Conservation (phyloP, 345 rosid genomes). For the Citrus cavaleriei region DNA sequence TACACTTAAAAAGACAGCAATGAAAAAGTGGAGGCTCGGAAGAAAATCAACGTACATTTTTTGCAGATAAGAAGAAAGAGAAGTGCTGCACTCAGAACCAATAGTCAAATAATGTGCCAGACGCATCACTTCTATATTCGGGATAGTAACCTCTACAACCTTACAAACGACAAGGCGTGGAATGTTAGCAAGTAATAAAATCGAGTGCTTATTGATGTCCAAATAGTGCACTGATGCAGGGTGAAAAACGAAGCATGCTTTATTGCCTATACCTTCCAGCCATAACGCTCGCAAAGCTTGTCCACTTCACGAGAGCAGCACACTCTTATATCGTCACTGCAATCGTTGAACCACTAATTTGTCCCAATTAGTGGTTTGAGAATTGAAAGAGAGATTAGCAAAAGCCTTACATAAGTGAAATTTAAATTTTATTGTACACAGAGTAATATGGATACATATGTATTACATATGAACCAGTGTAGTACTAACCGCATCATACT, state of each 20-base stretch:
- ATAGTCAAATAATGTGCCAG: slow-evolving; percentile 71
- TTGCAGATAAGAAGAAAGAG: slow-evolving; percentile 43
- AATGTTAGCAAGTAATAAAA: slow-evolving; percentile 5
- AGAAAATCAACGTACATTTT: slow-evolving; percentile 39
- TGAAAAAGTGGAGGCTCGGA: not conserved
- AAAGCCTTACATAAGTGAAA: not conserved
- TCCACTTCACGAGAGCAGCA: slow-evolving; percentile 49
- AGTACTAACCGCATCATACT: slow-evolving; percentile 55
- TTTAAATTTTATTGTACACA: not conserved
- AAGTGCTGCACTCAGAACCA: slow-evolving; percentile 55
- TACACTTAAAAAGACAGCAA: not conserved
- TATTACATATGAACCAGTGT: not conserved
- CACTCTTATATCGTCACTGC: slow-evolving; percentile 46
- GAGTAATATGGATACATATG: not conserved
- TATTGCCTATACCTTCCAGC: slow-evolving; percentile 53
- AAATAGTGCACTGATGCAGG: not conserved
- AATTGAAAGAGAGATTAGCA: not conserved
- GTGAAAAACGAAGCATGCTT: not conserved
- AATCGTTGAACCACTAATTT: slow-evolving; percentile 68
- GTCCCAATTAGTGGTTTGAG: slow-evolving; percentile 24
- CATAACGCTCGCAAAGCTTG: slow-evolving; percentile 29
- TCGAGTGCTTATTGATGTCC: not conserved
- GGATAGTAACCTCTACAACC: slow-evolving; percentile 65
- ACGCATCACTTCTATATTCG: slow-evolving; percentile 70
- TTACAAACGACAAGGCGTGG: slow-evolving; percentile 9